phyloP scores from a whole-genome alignment of 352 stramenopile genomes.

The Phytophthora sojae region DNA sequence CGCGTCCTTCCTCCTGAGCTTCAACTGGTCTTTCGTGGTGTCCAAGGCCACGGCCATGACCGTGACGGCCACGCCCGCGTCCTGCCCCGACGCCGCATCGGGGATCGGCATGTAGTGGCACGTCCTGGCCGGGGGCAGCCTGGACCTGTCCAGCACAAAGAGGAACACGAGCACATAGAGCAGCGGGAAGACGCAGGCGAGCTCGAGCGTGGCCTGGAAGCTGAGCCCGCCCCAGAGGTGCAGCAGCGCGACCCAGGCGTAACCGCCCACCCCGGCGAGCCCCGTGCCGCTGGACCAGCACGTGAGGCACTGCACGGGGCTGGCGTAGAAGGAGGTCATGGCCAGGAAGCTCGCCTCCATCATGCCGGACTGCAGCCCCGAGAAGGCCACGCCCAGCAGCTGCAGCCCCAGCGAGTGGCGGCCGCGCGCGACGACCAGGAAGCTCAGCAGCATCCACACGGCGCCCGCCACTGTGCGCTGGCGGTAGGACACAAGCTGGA shows the following conservation, averaged over 20 bases:
- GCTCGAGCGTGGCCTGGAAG: conserved; percentile 68
- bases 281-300: conserved; percentile 94
- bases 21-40: conserved; percentile 19
- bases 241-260: conserved; percentile 87
- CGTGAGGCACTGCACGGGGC: conserved; percentile 76
- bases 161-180: conserved; percentile 72
- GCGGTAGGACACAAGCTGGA: conserved; percentile 92
- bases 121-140: conserved; percentile 43
- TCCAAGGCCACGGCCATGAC: not conserved
- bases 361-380: conserved; percentile 86
- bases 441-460: conserved; percentile 85
- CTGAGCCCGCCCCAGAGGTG: conserved; percentile 71
- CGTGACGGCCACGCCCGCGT: conserved; percentile 10
- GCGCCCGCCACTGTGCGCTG: conserved; percentile 75
- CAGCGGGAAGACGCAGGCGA: conserved; percentile 68
- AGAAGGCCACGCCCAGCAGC: conserved; percentile 90
- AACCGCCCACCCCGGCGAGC: conserved; percentile 92
- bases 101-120: conserved; percentile 55
- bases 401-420: conserved; percentile 70
- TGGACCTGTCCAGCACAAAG: conserved; percentile 65
- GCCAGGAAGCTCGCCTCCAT: conserved; percentile 92
- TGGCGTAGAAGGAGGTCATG: conserved; percentile 87
- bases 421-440: conserved; percentile 75
- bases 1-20: conserved; percentile 26
- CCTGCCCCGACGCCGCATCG: conserved; percentile 26